Conservation (phyloP, 345 rosid species). For the Lepidium africanum region DNA sequence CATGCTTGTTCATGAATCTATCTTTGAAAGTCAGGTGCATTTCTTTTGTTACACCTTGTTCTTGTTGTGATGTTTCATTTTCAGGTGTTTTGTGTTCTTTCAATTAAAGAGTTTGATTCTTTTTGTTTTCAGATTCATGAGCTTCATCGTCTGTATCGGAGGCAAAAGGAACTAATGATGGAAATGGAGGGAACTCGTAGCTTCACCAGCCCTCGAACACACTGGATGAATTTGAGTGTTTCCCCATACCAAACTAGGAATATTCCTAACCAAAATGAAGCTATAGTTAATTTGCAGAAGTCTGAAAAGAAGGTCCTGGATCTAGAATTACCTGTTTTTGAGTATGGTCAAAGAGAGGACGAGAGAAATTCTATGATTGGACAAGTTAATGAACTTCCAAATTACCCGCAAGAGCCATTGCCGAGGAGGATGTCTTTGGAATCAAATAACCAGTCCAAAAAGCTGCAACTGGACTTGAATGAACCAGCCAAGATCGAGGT, state of each 20-base stretch:
- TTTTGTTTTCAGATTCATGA: constrained; percentile 35
- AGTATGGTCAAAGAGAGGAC: constrained; percentile 30
- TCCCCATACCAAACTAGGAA: constrained; percentile 16
- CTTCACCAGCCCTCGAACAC: constrained; percentile 17
- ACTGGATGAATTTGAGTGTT: constrained; percentile 22
- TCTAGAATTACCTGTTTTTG: constrained; percentile 45
- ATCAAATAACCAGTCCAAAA: constrained; percentile 7
- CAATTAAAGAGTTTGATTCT: background rate
- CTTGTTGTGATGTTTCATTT: background rate
- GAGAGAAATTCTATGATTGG: constrained; percentile 19
- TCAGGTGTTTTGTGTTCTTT: background rate
- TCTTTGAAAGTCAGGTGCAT: constrained; percentile 50
- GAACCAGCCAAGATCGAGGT: constrained; percentile 39
- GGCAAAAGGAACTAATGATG: constrained; percentile 49
- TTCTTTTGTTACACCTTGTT: background rate
- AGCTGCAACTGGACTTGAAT: constrained; percentile 40
- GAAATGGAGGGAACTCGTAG: constrained; percentile 31
- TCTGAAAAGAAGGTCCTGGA: constrained; percentile 44
- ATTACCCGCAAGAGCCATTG: constrained; percentile 4
- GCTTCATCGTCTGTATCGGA: constrained; percentile 54
- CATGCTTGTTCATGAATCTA: constrained; percentile 55
- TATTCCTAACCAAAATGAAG: constrained; percentile 7
- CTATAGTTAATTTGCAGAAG: constrained; percentile 25
- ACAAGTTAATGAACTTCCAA: constrained; percentile 7
- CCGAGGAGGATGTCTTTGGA: background rate